Evolutionary conservation across 2,329 filamentous ascomycete species (phyloP), one percentile per base, ranked within the genome.

Genomic region (Scedosporium dehoogii): DNA sequence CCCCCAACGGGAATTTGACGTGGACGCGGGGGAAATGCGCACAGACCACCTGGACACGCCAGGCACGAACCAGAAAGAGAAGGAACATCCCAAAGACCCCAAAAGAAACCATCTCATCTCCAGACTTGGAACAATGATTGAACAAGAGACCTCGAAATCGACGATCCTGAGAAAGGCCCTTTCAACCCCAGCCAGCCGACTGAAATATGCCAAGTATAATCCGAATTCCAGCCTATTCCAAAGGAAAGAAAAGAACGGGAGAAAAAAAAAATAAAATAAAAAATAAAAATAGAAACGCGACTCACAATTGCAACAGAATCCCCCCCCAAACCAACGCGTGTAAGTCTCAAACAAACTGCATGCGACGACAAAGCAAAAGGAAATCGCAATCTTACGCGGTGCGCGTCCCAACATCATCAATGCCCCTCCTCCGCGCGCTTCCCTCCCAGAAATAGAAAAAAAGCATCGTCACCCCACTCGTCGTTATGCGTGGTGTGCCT

Each of bases 231-330:
- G 53, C 48, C 51, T 27, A 59, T 21, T 21, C 27, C n/a, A 27
- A 25, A 12, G 44, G 44, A 48, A 3, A 38, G 38, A 38, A 59
- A 23, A 55, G 41, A 1, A 44, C 9, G 33, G 38, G 14, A 59
- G 10, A 41, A 27, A 59, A 60, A 51, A 29, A 60, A 53, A 27
- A 4, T n/a, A n/a, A n/a, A n/a, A n/a, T n/a, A 33, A 38, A 16
- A 55, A 42, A 29, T 42, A 57, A 38, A 59, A 57, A 63, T 41
- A 55, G 58, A 53, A 38, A 42, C 38, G 38, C 21, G 23, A 59
- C 58, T 58, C 33, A 41, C 56, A 58, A 48, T 48, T n/a, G 16
- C 16, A 18, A 7, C 21, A 23, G n/a, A 48, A 18, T n/a, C 7
- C 44, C 16, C 16, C 5, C 44, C 44, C 44, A 48, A 48, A 23